These are phyloP conservation scores for Leptographium radiaticola DNA, from an alignment of 2,329 filamentous ascomycete species.

Conservation along the genomic window DNA sequence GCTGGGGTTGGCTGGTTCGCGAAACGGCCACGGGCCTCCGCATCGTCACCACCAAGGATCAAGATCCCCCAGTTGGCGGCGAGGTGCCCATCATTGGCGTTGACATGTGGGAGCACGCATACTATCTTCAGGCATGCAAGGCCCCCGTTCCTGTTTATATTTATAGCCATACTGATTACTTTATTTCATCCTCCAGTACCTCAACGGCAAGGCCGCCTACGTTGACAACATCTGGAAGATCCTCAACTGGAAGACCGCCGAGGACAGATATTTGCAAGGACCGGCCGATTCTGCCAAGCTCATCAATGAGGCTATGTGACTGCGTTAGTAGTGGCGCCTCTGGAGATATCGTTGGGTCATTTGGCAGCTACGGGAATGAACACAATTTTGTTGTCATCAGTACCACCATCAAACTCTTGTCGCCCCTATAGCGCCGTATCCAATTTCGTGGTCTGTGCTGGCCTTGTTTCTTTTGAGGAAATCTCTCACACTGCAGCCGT, in stretches of 20 bases:
- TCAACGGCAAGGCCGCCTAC: conserved; percentile 64
- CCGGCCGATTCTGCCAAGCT: conserved; percentile 32
- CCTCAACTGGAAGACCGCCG: conserved; percentile 63
- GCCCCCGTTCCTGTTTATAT: too few relatives aligned
- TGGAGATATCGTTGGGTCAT: too few relatives aligned
- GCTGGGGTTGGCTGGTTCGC: conserved; percentile 79
- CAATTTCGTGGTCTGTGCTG: too few relatives aligned
- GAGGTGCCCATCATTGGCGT: conserved; percentile 63
- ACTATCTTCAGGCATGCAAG: conserved; percentile 59
- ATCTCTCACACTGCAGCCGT: too few relatives aligned
- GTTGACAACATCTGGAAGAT: conserved; percentile 67
- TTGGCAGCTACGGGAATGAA: background rate
- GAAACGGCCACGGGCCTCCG: conserved; percentile 45
- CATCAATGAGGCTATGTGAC: conserved; percentile 25
- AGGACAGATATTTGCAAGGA: conserved; percentile 43
- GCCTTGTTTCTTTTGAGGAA: too few relatives aligned
- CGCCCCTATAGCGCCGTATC: too few relatives aligned
- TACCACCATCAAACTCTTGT: too few relatives aligned
- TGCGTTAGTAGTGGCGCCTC: too few relatives aligned
- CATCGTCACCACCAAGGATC: conserved; percentile 74
- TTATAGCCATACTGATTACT: background rate
- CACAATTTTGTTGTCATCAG: background rate
- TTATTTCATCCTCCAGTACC: conserved; percentile 36
- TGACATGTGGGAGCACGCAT: conserved; percentile 92
- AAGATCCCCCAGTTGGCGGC: conserved; percentile 57